Percentiles rank a stretch among this genome's conserved stretches.
These are phyloP conservation scores for Paramecium sexaurelia DNA, from an alignment of 73 alveolate species.

Conservation along the genomic window DNA sequence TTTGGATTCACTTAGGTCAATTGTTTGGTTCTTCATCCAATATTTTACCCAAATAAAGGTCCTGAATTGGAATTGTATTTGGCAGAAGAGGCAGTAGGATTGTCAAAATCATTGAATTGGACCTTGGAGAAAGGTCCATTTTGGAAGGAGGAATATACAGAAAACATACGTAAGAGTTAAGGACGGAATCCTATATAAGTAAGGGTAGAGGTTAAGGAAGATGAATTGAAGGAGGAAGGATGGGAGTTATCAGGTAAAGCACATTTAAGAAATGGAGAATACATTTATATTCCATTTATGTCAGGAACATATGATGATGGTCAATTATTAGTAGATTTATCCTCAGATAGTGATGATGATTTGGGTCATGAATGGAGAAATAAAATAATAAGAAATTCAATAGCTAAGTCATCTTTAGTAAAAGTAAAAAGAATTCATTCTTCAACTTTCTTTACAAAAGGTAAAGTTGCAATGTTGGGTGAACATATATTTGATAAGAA, in stretches of 20 bases:
- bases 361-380: conserved; percentile 85
- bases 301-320: conserved; percentile 12
- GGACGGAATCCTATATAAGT: neutral
- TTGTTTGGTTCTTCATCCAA: conserved; percentile 66
- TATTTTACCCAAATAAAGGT: conserved; percentile 75
- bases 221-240: conserved; percentile 51
- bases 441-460: conserved; percentile 78
- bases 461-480: conserved; percentile 73
- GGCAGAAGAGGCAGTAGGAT: conserved; percentile 96
- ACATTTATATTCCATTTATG: neutral
- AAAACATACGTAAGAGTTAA: conserved; percentile 20
- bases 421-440: conserved; percentile 75
- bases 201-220: neutral
- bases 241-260: conserved; percentile 58
- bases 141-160: conserved; percentile 62
- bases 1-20: neutral
- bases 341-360: conserved; percentile 66
- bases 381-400: conserved; percentile 70
- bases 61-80: conserved; percentile 80
- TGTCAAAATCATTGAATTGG: conserved; percentile 85
- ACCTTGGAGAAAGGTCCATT: conserved; percentile 74
- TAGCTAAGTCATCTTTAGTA: conserved; percentile 81
- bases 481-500: conserved; percentile 71
- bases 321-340: conserved; percentile 4
- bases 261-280: conserved; percentile 32